Conservation (phyloP, 1,139 yeast species). For the Zygosaccharomyces pseudobailii region DNA sequence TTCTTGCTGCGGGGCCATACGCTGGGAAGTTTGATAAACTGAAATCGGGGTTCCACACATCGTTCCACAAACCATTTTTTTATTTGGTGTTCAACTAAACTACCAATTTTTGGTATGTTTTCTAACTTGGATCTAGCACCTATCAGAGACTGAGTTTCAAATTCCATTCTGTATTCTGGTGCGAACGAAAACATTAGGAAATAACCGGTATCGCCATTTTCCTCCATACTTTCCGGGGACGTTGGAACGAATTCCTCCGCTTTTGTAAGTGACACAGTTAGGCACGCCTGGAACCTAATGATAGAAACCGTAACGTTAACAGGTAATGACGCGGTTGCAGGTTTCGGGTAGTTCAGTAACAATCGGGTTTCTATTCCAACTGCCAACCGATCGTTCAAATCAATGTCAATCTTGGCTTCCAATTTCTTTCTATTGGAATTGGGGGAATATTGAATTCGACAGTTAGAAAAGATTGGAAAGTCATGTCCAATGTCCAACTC, state of each 20-base stretch:
- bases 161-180: constrained; percentile 85
- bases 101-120: constrained; percentile 87
- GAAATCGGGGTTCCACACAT: constrained; percentile 90
- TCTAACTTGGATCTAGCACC: constrained; percentile 92
- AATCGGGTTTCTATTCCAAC: constrained; percentile 83
- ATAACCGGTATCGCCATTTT: constrained; percentile 34
- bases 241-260: constrained; percentile 47
- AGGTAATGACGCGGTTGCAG: constrained; percentile 80
- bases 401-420: constrained; percentile 93
- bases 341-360: constrained; percentile 77
- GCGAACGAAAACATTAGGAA: constrained; percentile 82
- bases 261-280: constrained; percentile 59
- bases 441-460: constrained; percentile 65
- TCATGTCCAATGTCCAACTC: constrained; percentile 94
- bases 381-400: constrained; percentile 82
- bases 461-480: constrained; percentile 90
- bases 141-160: constrained; percentile 76
- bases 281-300: constrained; percentile 88
- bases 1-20: constrained; percentile 86
- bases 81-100: constrained; percentile 73
- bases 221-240: constrained; percentile 35
- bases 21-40: constrained; percentile 75
- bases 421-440: constrained; percentile 40
- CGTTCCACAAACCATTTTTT: constrained; percentile 89
- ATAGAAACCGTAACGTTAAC: constrained; percentile 79